A percentile compares a stretch with the other conserved stretches of the same genome.
Conservation (phyloP, 108 stramenopile genomes). For the Ochromonas danica region DNA sequence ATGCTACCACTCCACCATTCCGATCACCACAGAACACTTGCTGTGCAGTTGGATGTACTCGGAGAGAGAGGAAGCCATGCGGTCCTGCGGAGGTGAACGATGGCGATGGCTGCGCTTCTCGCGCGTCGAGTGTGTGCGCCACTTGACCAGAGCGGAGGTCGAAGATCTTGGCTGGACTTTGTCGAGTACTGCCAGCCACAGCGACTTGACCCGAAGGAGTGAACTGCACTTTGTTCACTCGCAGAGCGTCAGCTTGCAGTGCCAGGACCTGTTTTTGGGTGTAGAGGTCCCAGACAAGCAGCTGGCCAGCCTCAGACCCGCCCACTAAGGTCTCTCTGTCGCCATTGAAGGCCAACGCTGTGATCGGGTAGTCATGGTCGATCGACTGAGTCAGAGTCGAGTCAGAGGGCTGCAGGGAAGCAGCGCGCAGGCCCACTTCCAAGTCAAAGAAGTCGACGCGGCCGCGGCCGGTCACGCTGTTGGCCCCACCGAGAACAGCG, state of each 20-base stretch:
- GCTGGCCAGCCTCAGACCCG: conserved; percentile 12
- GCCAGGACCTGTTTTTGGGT: conserved; percentile 13
- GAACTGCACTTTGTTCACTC: conserved; percentile 15
- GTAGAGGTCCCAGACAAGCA: conserved; percentile 13
- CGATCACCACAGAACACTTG: conserved; percentile 14
- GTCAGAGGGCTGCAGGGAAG: conserved; percentile 12
- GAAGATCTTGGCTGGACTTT: conserved; percentile 15
- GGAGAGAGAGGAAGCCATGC: conserved; percentile 13
- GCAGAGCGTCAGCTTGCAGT: conserved; percentile 13
- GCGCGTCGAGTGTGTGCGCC: conserved; percentile 12
- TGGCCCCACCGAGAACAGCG: conserved; percentile 12
- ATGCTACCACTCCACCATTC: conserved; percentile 14
- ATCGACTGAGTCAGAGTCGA: conserved; percentile 14
- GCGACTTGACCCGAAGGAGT: conserved; percentile 13
- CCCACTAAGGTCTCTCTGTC: conserved; percentile 13
- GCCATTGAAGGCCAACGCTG: conserved; percentile 13
- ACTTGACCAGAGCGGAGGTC: conserved; percentile 13
- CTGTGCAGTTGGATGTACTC: conserved; percentile 14
- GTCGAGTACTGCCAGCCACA: conserved; percentile 13
- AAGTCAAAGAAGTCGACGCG: conserved; percentile 14
- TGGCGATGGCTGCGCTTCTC: conserved; percentile 12
- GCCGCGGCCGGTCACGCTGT: conserved; percentile 11
- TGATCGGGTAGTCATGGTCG: conserved; percentile 9
- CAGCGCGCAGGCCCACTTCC: conserved; percentile 12
- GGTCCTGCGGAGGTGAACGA: conserved; percentile 12